Evolutionary conservation across 2,329 filamentous ascomycete species (phyloP), one percentile per base, ranked within the genome.

Genomic region (Aspergillus ochraceus): DNA sequence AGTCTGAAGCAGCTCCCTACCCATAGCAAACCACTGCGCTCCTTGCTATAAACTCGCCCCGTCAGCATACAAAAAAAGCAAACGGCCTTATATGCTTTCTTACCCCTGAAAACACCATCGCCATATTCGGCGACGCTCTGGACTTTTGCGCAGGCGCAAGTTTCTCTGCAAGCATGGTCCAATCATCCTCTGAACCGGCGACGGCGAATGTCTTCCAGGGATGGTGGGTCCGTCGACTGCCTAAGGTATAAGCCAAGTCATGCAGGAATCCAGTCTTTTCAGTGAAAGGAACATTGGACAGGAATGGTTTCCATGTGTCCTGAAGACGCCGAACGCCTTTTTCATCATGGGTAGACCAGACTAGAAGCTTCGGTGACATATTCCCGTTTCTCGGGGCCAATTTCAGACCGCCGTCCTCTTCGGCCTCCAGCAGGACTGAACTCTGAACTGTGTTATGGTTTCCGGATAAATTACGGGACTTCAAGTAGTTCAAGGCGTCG

Each of bases 271-370:
- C 6, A 12, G 30, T 9, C 2, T 12, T 11, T 2, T 12, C n/a
- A 2, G 11, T 9, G 12, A 12, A 46, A 19, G 8, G 17, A 17
- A 46, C 4, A 19, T n/a, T 9, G 42, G 19, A 46, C 2, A 46
- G 17, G 14, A n/a, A 46, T n/a, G 45, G 45, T 8, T 47, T 47
- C 45, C 45, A 47, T 14, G 45, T 14, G 2, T 47, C 45, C 12
- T 9, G 9, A 8, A 63, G 54, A 22, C 58, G 56, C n/a, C 50
- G 17, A 24, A 63, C 57, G 4, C 61, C 61, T 4, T 52, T 49
- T 36, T 63, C 53, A 39, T 63, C 61, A 30, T 53, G 42, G 12
- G 53, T 11, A 10, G 61, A 63, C 61, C 61, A 63, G 20, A 61
- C 61, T 1, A 63, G 47, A 1, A 63, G 47, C 19, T 47, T 22